phyloP scores from a whole-genome alignment of 768 basidiomycete species.

The Cyclocybe aegerita region DNA sequence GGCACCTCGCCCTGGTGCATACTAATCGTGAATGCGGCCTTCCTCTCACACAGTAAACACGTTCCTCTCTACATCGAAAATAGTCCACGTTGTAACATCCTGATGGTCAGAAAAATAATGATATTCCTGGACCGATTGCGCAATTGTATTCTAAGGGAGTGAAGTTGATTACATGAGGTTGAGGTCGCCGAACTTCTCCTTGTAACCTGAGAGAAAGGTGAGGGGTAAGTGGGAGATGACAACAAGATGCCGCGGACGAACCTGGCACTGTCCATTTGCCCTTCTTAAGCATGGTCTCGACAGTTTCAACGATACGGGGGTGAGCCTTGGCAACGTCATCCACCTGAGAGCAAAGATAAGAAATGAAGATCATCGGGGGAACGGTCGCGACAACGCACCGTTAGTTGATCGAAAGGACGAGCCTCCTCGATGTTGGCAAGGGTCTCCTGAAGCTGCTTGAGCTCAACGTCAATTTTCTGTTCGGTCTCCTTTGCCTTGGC shows the following conservation, averaged over 20 bases:
- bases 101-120: not conserved
- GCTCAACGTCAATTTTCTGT: slow-evolving; percentile 85
- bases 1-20: slow-evolving; percentile 30
- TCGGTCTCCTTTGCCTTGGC: slow-evolving; percentile 88
- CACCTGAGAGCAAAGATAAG: slow-evolving; percentile 43
- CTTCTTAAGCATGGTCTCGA: slow-evolving; percentile 95
- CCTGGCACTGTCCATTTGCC: slow-evolving; percentile 99
- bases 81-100: not conserved
- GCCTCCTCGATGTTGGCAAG: slow-evolving; percentile 97
- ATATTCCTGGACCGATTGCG: not conserved
- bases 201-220: slow-evolving; percentile 56
- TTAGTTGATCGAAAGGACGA: slow-evolving; percentile 95
- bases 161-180: slow-evolving; percentile 70
- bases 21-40: slow-evolving; percentile 12
- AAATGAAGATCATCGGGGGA: not conserved
- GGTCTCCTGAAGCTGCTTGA: slow-evolving; percentile 88
- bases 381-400: slow-evolving; percentile 54
- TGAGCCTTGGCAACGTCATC: slow-evolving; percentile 91
- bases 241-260: slow-evolving; percentile 26
- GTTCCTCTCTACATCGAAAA: too few relatives aligned
- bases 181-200: slow-evolving; percentile 96
- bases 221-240: not conserved
- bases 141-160: slow-evolving; percentile 17
- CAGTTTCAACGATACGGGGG: slow-evolving; percentile 86
- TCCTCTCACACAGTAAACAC: too few relatives aligned